Base-by-base conservation (phyloP, 1,284 basidiomycete species). In the Pyrrhoderma noxium region DNA sequence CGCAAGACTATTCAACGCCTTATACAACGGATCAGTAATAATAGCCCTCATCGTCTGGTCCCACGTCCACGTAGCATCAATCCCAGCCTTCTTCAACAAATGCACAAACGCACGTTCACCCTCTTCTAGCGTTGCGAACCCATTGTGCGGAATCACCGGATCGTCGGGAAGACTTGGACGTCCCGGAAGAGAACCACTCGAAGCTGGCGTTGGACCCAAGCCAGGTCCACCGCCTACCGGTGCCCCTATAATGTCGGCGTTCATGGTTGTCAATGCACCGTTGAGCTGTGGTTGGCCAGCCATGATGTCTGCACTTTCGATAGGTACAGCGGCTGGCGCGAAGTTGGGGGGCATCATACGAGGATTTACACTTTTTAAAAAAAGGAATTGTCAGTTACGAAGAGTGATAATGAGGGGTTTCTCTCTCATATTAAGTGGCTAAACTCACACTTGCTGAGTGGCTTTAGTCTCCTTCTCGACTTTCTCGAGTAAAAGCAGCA, bases 11-110 rank as follows among this genome's bases (percentile, higher is more conserved):
- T 90, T 91, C 55, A 99, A 74, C 45, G 93, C 88, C 71, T 94
- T 96, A 73, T 97, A 99, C 58, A 97, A 70, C 36, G 96, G 94
- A 71, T 99, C 95, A 59, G 93, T 97, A 68, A 99, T 94, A 67
- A 96, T 93, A 60, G 89, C 87, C 61, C 95, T 81, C 89, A 99
- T 96, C 44, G 94, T 93, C 69, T 91, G 84, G 67, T 99, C 96
- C 96, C 96, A 99, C 18, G 92, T 94, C 89, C 91, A 97, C 58
- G 78, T 83, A 44, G 88, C 82, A 68, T 93, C 89, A 45, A 99
- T 85, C 19, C 89, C 88, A 47, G 90, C 89, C 64, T 90, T 88
- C 60, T 84, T 80, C 57, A 99, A 71, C 48, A 99, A 74, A 67
- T 89, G 86, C 58, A 85, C 82, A 67, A 99, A 99, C 2, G 94